These are phyloP conservation scores for Globisporangium yorkense DNA, from an alignment of 352 stramenopile species.

Conservation along the genomic window DNA sequence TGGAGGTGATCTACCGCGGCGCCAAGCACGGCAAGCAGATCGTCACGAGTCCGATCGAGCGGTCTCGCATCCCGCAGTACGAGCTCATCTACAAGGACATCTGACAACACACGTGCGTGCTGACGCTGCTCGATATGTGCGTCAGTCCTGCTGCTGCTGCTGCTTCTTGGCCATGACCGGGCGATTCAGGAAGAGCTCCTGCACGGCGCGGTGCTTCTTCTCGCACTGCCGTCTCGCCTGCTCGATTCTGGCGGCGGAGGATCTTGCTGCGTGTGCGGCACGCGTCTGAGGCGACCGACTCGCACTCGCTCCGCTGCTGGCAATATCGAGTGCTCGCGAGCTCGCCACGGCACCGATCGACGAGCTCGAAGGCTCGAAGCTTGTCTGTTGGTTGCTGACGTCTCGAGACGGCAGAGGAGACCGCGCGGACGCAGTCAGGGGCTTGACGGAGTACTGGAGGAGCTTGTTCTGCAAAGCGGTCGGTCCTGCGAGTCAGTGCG, in stretches of 20 bases:
- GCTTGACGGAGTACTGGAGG: slow-evolving; percentile 38
- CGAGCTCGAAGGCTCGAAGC: not conserved
- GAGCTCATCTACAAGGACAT: slow-evolving; percentile 83
- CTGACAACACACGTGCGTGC: slow-evolving; percentile 12
- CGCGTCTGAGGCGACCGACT: not conserved
- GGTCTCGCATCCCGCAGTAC: slow-evolving; percentile 73
- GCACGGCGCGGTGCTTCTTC: slow-evolving; percentile 46
- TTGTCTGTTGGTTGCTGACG: slow-evolving; percentile 17
- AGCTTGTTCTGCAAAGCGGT: slow-evolving; percentile 38
- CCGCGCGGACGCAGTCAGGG: not conserved
- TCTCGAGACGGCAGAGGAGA: not conserved
- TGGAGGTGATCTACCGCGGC: slow-evolving; percentile 83
- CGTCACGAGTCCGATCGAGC: slow-evolving; percentile 74
- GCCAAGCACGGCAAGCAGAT: slow-evolving; percentile 77
- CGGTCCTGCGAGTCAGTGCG: not conserved
- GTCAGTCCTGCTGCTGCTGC: not conserved
- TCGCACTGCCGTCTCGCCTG: slow-evolving; percentile 38
- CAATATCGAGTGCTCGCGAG: slow-evolving; percentile 9
- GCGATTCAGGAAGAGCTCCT: slow-evolving; percentile 50
- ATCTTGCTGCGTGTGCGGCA: not conserved
- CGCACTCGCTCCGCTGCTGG: not conserved
- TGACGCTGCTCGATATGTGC: too few species aligned
- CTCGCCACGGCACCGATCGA: not conserved
- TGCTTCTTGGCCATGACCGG: slow-evolving; percentile 20
- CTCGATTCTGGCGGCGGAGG: slow-evolving; percentile 14